phyloP scores from a whole-genome alignment of 768 basidiomycete species.

The Pisolithus tinctorius region DNA sequence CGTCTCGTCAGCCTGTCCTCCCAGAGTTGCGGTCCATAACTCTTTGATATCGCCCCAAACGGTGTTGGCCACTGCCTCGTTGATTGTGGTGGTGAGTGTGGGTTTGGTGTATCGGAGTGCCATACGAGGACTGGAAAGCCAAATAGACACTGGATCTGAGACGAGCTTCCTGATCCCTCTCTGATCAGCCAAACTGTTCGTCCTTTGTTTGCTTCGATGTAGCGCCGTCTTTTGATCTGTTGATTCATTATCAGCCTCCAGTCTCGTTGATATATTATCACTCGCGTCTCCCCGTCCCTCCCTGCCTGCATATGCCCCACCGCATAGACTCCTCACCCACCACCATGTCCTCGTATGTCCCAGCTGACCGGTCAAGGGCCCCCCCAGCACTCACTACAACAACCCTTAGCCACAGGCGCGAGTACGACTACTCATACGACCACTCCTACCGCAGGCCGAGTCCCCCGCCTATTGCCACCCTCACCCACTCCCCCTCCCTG shows the following conservation, averaged over 20 bases:
- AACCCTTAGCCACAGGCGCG: conserved; percentile 26
- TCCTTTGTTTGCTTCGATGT: conserved; percentile 26
- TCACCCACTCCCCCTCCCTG: conserved; percentile 54
- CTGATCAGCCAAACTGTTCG: conserved; percentile 29
- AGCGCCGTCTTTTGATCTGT: conserved; percentile 33
- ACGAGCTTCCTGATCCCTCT: conserved; percentile 23
- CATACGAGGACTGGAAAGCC: conserved; percentile 1
- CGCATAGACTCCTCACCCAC: conserved; percentile 33
- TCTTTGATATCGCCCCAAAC: conserved; percentile 19
- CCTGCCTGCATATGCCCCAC: conserved; percentile 40
- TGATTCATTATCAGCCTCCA: conserved; percentile 34
- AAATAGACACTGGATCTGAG: conserved; percentile 26
- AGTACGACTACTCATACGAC: conserved; percentile 38
- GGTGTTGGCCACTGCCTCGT: conserved; percentile 26
- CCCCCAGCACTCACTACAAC: conserved; percentile 16
- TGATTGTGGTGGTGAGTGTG: conserved; percentile 23
- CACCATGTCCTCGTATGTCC: conserved; percentile 26
- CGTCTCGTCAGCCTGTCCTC: conserved; percentile 18
- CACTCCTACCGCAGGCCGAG: conserved; percentile 34
- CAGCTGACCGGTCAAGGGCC: too few species aligned
- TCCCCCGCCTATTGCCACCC: conserved; percentile 44
- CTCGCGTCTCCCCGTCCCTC: conserved; percentile 14
- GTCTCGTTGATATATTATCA: conserved; percentile 32
- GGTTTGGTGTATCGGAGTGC: conserved; percentile 15
- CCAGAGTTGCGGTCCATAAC: conserved; percentile 25